Evolutionary conservation across 805 yeast species (phyloP).

Genomic region (Scheffersomyces ergatensis): DNA sequence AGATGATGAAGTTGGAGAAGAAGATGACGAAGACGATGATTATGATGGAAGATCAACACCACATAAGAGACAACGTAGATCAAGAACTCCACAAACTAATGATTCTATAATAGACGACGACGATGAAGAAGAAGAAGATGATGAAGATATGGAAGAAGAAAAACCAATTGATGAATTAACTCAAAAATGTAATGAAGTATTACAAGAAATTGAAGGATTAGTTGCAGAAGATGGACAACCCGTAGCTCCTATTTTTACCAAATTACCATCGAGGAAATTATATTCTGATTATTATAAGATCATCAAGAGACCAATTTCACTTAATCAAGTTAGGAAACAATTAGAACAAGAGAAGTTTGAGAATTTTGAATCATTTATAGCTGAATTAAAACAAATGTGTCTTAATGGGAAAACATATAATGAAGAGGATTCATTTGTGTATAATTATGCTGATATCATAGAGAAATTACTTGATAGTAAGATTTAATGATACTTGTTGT

Average conservation of each 20-base stretch:
- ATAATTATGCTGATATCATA: conserved; percentile 52
- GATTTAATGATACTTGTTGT: neutral
- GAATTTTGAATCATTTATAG: conserved; percentile 45
- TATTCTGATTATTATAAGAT: conserved; percentile 84
- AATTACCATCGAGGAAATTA: conserved; percentile 65
- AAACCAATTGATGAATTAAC: conserved; percentile 14
- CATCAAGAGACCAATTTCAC: conserved; percentile 59
- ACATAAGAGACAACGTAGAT: conserved; percentile 15
- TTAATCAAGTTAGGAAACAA: conserved; percentile 52
- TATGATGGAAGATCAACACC: conserved; percentile 6
- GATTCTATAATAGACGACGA: conserved; percentile 11
- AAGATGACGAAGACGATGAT: conserved; percentile 18
- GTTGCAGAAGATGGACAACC: conserved; percentile 44
- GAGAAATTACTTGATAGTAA: conserved; percentile 31
- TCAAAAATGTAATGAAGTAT: conserved; percentile 29
- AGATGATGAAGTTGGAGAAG: conserved; percentile 23
- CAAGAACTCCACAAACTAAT: conserved; percentile 12
- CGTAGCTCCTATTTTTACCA: conserved; percentile 48
- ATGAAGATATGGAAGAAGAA: conserved; percentile 9
- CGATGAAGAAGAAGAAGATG: conserved; percentile 14
- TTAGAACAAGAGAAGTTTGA: conserved; percentile 37
- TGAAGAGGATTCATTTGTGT: conserved; percentile 64
- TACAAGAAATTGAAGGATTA: conserved; percentile 41
- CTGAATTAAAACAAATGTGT: conserved; percentile 66
- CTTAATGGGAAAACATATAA: conserved; percentile 73